These are phyloP conservation scores for Nyctanthes arbortristis DNA, from an alignment of 257 asterid genomes.

Conservation along the genomic window DNA sequence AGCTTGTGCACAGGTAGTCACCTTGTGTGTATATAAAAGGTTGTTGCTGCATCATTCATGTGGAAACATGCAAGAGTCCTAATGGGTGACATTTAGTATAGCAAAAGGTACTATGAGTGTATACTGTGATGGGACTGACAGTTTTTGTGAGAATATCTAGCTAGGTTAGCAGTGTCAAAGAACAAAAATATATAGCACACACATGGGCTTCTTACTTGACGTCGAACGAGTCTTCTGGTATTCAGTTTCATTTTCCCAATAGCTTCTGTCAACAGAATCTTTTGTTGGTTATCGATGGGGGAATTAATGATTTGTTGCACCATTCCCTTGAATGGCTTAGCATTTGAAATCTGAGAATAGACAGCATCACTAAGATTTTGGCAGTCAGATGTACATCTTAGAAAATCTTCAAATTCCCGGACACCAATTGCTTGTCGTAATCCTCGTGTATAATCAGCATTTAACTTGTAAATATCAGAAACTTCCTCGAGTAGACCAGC, in stretches of 20 bases:
- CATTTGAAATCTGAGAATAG: constrained; percentile 10
- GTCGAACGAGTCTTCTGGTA: constrained; percentile 86
- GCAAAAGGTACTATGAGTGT: neutral
- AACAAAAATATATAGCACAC: neutral
- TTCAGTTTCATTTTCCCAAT: constrained; percentile 66
- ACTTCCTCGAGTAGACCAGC: constrained; percentile 81
- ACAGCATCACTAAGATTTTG: constrained; percentile 22
- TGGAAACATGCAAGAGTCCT: neutral
- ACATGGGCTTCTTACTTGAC: constrained; percentile 61
- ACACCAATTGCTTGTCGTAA: constrained; percentile 94
- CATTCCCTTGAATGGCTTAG: constrained; percentile 32
- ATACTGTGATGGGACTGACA: neutral
- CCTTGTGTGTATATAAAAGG: neutral
- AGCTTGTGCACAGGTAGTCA: neutral
- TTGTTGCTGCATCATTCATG: neutral
- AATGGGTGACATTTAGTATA: neutral
- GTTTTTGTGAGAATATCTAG: neutral
- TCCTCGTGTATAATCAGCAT: constrained; percentile 84
- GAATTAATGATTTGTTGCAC: constrained; percentile 33
- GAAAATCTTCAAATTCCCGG: constrained; percentile 72
- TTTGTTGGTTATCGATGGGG: constrained; percentile 31
- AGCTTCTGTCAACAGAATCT: constrained; percentile 57
- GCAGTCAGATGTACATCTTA: constrained; percentile 36
- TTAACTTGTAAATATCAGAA: constrained; percentile 49
- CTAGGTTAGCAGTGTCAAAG: neutral